Conservation (phyloP, 495 filamentous ascomycete genomes). For the Penicillium pulvis region DNA sequence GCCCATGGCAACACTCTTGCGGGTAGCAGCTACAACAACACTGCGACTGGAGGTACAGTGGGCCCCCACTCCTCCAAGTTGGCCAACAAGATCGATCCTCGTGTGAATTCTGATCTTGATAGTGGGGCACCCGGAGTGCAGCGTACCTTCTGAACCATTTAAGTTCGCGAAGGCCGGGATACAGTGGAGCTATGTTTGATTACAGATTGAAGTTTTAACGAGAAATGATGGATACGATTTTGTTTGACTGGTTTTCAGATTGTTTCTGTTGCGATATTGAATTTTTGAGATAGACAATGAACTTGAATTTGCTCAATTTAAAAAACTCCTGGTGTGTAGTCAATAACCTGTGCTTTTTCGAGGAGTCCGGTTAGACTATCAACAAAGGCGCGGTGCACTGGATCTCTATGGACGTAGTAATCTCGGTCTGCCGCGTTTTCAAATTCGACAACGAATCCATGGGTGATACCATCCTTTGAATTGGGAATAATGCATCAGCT, state of each 20-base stretch:
- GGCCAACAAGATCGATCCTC: conserved; percentile 47
- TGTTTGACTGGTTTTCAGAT: background rate
- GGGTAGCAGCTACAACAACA: conserved; percentile 38
- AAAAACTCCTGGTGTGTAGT: conserved; percentile 38
- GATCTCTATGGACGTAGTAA: conserved; percentile 46
- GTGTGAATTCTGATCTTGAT: conserved; percentile 33
- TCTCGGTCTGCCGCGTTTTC: conserved; percentile 40
- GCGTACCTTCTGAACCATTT: background rate
- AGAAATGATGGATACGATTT: background rate
- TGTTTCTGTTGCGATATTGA: background rate
- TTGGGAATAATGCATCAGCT: background rate
- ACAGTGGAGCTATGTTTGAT: background rate
- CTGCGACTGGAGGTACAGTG: conserved; percentile 20
- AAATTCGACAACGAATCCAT: conserved; percentile 49
- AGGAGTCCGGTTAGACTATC: conserved; percentile 32
- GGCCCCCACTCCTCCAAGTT: conserved; percentile 41
- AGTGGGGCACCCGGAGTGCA: background rate
- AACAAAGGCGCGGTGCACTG: conserved; percentile 41
- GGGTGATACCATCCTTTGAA: conserved; percentile 38
- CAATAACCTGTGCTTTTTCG: conserved; percentile 45
- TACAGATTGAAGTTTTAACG: background rate
- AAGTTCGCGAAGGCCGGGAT: background rate
- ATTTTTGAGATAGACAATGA: background rate
- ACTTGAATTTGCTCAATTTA: background rate
- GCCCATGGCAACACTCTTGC: conserved; percentile 24